These are phyloP conservation scores for Diaporthe vaccinii DNA, from an alignment of 2,329 filamentous ascomycete genomes.

Conservation along the genomic window DNA sequence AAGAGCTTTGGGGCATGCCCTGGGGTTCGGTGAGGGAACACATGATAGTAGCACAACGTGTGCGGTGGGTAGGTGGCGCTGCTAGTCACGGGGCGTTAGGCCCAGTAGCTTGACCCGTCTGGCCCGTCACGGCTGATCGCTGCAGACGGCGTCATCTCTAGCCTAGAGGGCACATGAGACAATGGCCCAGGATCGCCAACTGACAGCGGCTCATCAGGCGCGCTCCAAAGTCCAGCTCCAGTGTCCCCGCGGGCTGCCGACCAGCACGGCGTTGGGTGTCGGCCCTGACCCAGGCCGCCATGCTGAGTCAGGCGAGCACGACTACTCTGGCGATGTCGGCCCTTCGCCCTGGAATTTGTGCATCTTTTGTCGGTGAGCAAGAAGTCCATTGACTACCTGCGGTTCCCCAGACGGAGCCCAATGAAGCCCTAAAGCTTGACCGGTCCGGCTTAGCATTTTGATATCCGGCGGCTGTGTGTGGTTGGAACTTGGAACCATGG, in stretches of 20 bases:
- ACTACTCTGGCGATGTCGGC: conserved; percentile 30
- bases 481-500: conserved; percentile 27
- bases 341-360: background rate
- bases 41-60: conserved; percentile 25
- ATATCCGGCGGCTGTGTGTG: conserved; percentile 30
- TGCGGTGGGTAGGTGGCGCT: conserved; percentile 8
- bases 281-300: conserved; percentile 9
- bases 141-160: conserved; percentile 18
- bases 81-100: conserved; percentile 18
- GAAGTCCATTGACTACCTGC: background rate
- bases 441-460: conserved; percentile 26
- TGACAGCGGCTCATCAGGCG: conserved; percentile 14
- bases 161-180: background rate
- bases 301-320: conserved; percentile 28
- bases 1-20: background rate
- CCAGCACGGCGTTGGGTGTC: conserved; percentile 7
- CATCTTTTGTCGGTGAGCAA: conserved; percentile 31
- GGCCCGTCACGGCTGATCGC: conserved; percentile 18
- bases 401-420: conserved; percentile 14
- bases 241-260: conserved; percentile 13
- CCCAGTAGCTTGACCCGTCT: conserved; percentile 4
- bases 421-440: conserved; percentile 22
- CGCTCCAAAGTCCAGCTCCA: conserved; percentile 16
- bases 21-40: conserved; percentile 11
- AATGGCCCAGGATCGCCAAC: conserved; percentile 15